phyloP scores from a whole-genome alignment of 768 basidiomycete species.

The Ramaria rubella region DNA sequence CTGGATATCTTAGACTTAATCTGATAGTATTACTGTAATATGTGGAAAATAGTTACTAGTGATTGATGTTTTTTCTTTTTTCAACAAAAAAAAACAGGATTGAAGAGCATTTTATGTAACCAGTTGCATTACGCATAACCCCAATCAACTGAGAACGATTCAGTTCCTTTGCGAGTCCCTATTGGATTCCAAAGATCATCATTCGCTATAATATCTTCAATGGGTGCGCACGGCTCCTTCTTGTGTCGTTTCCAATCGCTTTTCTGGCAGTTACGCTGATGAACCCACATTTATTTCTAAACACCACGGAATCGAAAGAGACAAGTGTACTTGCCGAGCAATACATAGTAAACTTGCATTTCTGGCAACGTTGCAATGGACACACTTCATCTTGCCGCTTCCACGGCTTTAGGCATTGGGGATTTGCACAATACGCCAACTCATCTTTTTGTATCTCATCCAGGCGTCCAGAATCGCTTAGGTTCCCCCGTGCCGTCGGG shows the following conservation, averaged over 20 bases:
- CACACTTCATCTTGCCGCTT: not conserved
- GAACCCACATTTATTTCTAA: not conserved
- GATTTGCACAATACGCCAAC: slow-evolving; percentile 14
- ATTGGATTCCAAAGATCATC: slow-evolving; percentile 12
- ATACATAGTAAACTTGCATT: slow-evolving; percentile 12
- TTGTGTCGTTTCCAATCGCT: slow-evolving; percentile 14
- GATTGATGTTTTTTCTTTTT: no score
- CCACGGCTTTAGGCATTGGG: slow-evolving; percentile 11
- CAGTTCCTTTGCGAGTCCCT: slow-evolving; percentile 14
- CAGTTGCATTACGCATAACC: slow-evolving; percentile 11
- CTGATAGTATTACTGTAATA: no score
- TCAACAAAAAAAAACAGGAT: no score
- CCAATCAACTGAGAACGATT: slow-evolving; percentile 8
- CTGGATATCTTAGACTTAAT: no score
- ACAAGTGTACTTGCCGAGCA: slow-evolving; percentile 11
- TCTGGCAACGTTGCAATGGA: slow-evolving; percentile 6
- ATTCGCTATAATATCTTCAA: slow-evolving; percentile 11
- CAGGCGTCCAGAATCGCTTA: not conserved
- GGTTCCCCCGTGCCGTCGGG: not conserved
- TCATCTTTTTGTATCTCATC: slow-evolving; percentile 6
- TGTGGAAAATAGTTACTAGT: no score
- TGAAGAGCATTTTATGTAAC: no score
- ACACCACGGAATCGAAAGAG: not conserved
- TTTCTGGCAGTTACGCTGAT: slow-evolving; percentile 7
- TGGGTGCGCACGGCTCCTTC: slow-evolving; percentile 13